Evolutionary conservation across 805 yeast genomes (phyloP).

Genomic region (Spathaspora passalidarum): DNA sequence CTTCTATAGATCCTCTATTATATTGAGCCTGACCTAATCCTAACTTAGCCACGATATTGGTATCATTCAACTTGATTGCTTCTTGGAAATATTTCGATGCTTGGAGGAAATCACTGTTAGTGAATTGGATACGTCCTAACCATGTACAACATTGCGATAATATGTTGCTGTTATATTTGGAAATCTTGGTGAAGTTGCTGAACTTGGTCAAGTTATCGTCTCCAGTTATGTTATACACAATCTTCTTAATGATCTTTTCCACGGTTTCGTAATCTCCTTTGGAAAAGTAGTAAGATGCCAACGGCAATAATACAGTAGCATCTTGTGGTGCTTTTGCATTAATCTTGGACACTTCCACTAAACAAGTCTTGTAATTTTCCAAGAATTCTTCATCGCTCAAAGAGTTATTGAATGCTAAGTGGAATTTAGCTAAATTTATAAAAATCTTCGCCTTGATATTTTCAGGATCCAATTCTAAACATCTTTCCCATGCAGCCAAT

Average conservation of each 20-base stretch:
- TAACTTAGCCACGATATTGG: slow-evolving; percentile 65
- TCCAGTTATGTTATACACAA: slow-evolving; percentile 30
- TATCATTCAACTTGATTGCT: slow-evolving; percentile 62
- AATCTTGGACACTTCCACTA: slow-evolving; percentile 43
- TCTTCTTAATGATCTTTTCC: slow-evolving; percentile 51
- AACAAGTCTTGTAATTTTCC: slow-evolving; percentile 54
- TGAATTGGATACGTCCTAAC: slow-evolving; percentile 78
- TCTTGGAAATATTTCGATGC: slow-evolving; percentile 74
- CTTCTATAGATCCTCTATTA: slow-evolving; percentile 69
- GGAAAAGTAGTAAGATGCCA: slow-evolving; percentile 72
- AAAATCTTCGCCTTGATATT: slow-evolving; percentile 62
- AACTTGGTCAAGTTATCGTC: slow-evolving; percentile 13
- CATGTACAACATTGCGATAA: slow-evolving; percentile 55
- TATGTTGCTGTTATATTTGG: slow-evolving; percentile 27
- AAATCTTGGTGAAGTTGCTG: slow-evolving; percentile 16
- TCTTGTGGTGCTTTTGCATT: slow-evolving; percentile 44
- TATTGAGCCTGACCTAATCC: slow-evolving; percentile 87
- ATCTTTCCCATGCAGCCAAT: slow-evolving; percentile 75
- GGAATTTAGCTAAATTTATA: slow-evolving; percentile 65
- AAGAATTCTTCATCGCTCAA: slow-evolving; percentile 61
- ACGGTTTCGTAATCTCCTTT: slow-evolving; percentile 59
- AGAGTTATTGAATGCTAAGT: slow-evolving; percentile 56
- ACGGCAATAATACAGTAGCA: slow-evolving; percentile 60
- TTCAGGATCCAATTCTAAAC: slow-evolving; percentile 60
- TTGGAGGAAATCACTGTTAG: slow-evolving; percentile 54